These are phyloP conservation scores for Colletotrichum lindemuthianum DNA, from an alignment of 2,329 filamentous ascomycete genomes.

Conservation along the genomic window DNA sequence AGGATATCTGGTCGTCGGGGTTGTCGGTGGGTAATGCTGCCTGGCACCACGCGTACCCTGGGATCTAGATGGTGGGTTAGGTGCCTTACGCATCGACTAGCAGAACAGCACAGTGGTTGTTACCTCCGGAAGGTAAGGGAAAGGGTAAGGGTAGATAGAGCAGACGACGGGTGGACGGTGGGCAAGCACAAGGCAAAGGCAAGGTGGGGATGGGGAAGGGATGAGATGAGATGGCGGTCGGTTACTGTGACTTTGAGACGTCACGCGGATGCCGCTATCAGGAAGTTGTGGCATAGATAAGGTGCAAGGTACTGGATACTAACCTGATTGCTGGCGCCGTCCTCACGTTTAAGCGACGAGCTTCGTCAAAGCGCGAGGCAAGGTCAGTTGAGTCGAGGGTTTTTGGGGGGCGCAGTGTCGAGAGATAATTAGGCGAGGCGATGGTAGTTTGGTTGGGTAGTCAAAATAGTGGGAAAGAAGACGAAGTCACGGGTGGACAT, in stretches of 20 bases:
- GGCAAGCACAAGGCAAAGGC: constrained; percentile 6
- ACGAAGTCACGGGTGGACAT: neutral
- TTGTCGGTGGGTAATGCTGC: constrained; percentile 22
- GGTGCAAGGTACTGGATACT: constrained; percentile 26
- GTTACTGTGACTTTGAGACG: constrained; percentile 26
- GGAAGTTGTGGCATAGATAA: constrained; percentile 30
- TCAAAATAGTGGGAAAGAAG: neutral
- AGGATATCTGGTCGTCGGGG: neutral
- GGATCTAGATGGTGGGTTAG: neutral
- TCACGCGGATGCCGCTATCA: constrained; percentile 33
- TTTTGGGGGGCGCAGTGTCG: too few species aligned
- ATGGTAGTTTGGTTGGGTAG: too few species aligned
- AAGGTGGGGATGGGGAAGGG: constrained; percentile 28
- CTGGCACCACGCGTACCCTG: constrained; percentile 7
- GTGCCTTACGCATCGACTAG: neutral
- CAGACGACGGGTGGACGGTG: neutral
- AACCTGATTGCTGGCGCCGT: constrained; percentile 24
- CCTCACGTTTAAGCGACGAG: constrained; percentile 12
- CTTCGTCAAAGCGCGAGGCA: constrained; percentile 19
- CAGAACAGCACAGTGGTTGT: neutral
- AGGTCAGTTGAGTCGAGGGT: neutral
- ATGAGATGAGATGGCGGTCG: constrained; percentile 28
- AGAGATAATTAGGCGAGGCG: too few species aligned
- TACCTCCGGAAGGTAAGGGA: constrained; percentile 1
- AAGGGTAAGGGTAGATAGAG: neutral